Base-by-base conservation (phyloP, 2,329 filamentous ascomycete genomes). In the Talaromyces sp. region DNA sequence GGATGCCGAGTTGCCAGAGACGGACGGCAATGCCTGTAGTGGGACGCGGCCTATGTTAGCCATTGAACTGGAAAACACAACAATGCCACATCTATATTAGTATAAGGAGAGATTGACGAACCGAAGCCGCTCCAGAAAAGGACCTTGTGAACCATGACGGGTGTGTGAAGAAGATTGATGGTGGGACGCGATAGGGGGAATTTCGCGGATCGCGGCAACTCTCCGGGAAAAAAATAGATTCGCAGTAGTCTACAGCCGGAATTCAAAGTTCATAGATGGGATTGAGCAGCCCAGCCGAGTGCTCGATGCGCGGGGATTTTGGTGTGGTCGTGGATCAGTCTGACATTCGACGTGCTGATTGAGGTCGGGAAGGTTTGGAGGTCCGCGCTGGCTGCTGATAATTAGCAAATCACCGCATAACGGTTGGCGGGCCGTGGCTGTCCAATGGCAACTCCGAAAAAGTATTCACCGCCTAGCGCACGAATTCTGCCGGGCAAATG, bases 1-100 rank as follows among this genome's bases (percentile, higher is more conserved):
- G 92, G 76, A 99, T 95, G 73, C 93, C 95, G 75, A 99, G 88
- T 79, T 98, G 95, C 91, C 93, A 97, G 78, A 95, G 85, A 70
- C 93, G 90, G 73, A 93, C 89, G 73, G 90, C 92, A 71, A 97
- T 80, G 82, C 95, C 95, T 99, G 69, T 62, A 21, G 55, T 32
- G 53, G 14, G 62, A 11, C 43, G 9, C 11, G 31, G 19, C 51
- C 29, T 38, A 29, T 56, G 51, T 64, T 31, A 65, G 61, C 10
- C 58, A 35, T 52, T 26, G 64, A 27, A 50, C 43, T 35, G 27
- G 64, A 14, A 24, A 59, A 26, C 35, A 13, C 21, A 56, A n/a
- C 9, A 19, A 51, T 50, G n/a, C 29, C 32, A 35, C 43, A 51
- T 53, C 35, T 14, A 17, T 17, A 1, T 11, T 21, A 50, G 38